Evolutionary conservation across 768 basidiomycete genomes (phyloP), one percentile per base, ranked within the genome.

Genomic region (Gymnopilus junonius): DNA sequence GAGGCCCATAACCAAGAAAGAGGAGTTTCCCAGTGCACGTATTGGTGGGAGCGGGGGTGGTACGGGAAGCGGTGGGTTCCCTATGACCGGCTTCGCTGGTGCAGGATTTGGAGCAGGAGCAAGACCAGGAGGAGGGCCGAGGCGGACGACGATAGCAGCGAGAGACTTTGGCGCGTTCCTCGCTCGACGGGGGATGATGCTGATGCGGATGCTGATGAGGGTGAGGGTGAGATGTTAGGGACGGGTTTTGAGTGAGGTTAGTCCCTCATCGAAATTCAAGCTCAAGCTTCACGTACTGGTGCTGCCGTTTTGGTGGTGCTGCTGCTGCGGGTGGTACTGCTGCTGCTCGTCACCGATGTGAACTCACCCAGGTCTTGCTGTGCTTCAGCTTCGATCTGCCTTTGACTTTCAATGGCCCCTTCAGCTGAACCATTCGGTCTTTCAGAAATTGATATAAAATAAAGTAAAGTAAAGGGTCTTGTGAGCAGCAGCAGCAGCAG

Each of bases 81-180:
- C 68, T 0, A 67, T 69, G 34, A 69, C 68, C 3, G 65, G 68
- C 5, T 69, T 69, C 23, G 63, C 63, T 7, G 65, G 65, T 40
- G 43, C 12, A 15, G 34, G 34, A 46, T 11, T 11, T 15, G 42
- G 42, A 45, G 8, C 17, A 45, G 42, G 42, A 45, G 7, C 6
- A 45, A 15, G 42, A 45, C 42, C 39, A 8, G 48, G 62, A n/a
- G 50, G 25, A 42, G 40, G 40, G 4, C 17, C 40, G 53, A 50
- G 29, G 15, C 53, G 43, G 21, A 59, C 54, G 20, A n/a, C n/a
- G n/a, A n/a, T n/a, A n/a, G n/a, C n/a, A n/a, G 17, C 67, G n/a
- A 58, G 65, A 21, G 70, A 70, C 37, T 58, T 70, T 25, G 67
- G 70, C 6, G 70, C 67, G 14, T 70, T 70, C 58, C 65, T 70